These are phyloP conservation scores for Carex kokanica DNA, from an alignment of 176 grass and related monocot species.

Conservation along the genomic window DNA sequence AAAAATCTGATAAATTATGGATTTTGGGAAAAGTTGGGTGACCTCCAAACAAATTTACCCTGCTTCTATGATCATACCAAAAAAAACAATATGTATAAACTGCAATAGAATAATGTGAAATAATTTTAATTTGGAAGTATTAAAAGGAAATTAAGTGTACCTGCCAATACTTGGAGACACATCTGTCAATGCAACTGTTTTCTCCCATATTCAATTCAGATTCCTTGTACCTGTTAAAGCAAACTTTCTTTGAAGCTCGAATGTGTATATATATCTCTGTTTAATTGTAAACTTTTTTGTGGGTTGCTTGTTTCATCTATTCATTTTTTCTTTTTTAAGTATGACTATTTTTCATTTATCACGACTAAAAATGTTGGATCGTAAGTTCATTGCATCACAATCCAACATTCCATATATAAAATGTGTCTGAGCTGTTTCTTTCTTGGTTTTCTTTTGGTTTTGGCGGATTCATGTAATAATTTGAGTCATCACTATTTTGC, in stretches of 20 bases:
- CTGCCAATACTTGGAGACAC: conserved; percentile 98
- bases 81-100: not conserved
- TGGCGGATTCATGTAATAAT: too few species aligned
- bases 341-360: not conserved
- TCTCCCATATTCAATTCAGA: conserved; percentile 96
- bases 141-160: conserved; percentile 36
- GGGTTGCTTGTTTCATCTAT: not conserved
- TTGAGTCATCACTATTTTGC: too few species aligned
- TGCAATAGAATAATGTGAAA: conserved; percentile 1
- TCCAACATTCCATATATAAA: not conserved
- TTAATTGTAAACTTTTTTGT: not conserved
- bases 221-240: conserved; percentile 77
- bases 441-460: too few species aligned
- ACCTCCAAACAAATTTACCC: not conserved
- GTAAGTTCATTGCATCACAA: too few species aligned
- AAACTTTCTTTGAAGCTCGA: not conserved
- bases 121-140: not conserved
- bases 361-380: not conserved
- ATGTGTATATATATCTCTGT: not conserved
- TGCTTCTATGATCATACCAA: not conserved
- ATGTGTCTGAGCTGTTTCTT: too few species aligned
- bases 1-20: not conserved
- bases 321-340: not conserved
- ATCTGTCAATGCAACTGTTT: conserved; percentile 98
- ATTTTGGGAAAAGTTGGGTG: not conserved